These are phyloP conservation scores for Cupressus sempervirens DNA, from an alignment of 75 land plant species.

Conservation along the genomic window DNA sequence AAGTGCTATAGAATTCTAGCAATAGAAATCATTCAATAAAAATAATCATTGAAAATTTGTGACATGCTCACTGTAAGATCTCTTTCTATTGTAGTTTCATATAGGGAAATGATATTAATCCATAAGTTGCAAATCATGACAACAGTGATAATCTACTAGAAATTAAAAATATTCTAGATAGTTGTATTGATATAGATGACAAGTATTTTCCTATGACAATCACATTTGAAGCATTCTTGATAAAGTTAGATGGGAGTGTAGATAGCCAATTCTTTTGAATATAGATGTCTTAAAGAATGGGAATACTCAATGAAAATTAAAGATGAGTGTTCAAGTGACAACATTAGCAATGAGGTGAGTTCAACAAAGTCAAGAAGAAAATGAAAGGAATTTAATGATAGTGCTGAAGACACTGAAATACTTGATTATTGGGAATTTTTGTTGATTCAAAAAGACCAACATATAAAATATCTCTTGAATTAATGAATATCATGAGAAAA, in stretches of 20 bases:
- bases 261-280: slow-evolving; percentile 22
- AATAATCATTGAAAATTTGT: neutral
- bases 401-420: neutral
- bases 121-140: slow-evolving; percentile 21
- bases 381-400: neutral
- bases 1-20: neutral
- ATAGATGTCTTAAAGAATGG: neutral
- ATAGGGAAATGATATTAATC: neutral
- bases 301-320: neutral
- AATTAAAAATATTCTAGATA: slow-evolving; percentile 33
- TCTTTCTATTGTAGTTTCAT: neutral
- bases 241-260: slow-evolving; percentile 54
- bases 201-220: slow-evolving; percentile 47
- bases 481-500: too few relatives aligned
- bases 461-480: too few relatives aligned
- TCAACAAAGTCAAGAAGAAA: neutral
- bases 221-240: slow-evolving; percentile 49
- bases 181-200: slow-evolving; percentile 21
- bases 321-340: neutral
- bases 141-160: slow-evolving; percentile 12
- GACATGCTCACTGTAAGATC: neutral
- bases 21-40: neutral
- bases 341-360: neutral
- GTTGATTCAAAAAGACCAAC: too few relatives aligned
- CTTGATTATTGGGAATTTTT: too few relatives aligned